phyloP scores from a whole-genome alignment of 2,329 filamentous ascomycete species.

The Ophiocordyceps polyrhachis-furcata region DNA sequence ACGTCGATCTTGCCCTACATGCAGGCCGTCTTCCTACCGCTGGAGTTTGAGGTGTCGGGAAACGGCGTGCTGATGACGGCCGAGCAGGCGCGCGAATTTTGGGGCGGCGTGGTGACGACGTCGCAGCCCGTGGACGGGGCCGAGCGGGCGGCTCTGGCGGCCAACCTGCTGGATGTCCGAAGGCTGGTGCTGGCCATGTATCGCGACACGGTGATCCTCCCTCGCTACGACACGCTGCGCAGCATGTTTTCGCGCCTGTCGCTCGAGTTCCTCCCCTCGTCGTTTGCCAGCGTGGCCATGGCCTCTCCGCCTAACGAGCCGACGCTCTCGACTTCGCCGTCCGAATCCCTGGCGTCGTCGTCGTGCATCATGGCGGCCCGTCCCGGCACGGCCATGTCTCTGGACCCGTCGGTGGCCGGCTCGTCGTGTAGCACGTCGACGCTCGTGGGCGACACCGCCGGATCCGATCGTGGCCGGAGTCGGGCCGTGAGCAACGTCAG shows the following conservation, averaged over 20 bases:
- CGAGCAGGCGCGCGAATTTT: constrained; percentile 75
- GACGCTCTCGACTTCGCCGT: constrained; percentile 31
- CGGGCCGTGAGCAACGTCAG: constrained; percentile 77
- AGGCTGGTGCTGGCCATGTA: constrained; percentile 75
- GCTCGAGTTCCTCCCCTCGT: constrained; percentile 52
- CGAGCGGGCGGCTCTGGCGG: constrained; percentile 26
- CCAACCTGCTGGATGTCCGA: constrained; percentile 58
- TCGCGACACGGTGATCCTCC: constrained; percentile 73
- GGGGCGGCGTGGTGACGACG: constrained; percentile 48
- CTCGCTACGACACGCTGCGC: constrained; percentile 75
- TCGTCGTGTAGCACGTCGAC: constrained; percentile 65
- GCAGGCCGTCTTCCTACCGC: constrained; percentile 81
- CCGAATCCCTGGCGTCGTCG: constrained; percentile 17
- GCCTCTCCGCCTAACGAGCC: constrained; percentile 31
- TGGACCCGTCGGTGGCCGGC: constrained; percentile 49
- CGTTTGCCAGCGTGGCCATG: constrained; percentile 30
- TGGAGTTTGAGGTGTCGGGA: constrained; percentile 87
- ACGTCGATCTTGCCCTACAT: constrained; percentile 82
- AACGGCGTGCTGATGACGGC: constrained; percentile 58
- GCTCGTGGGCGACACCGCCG: constrained; percentile 44
- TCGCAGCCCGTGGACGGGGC: constrained; percentile 14
- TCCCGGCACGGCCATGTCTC: constrained; percentile 55
- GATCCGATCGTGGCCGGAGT: constrained; percentile 40
- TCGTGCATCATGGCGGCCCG: constrained; percentile 14
- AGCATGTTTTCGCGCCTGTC: constrained; percentile 77